Evolutionary conservation across 2,329 filamentous ascomycete species (phyloP).

Genomic region (Ampelomyces quisqualis): DNA sequence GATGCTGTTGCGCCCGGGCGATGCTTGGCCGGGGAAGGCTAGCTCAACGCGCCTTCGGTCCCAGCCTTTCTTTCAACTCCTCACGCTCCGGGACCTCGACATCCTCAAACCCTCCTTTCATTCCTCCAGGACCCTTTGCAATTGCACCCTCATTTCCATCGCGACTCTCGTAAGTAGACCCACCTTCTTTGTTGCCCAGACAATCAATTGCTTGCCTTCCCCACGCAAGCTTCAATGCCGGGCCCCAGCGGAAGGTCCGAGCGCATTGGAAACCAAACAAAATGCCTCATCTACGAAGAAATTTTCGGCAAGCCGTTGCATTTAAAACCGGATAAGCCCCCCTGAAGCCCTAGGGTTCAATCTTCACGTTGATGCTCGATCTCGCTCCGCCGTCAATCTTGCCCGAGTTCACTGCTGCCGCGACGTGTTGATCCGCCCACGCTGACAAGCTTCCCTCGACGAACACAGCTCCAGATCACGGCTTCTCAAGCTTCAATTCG

Average conservation of each 20-base stretch:
- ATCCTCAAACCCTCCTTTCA: constrained; percentile 11
- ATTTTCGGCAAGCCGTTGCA: constrained; percentile 33
- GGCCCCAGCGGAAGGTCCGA: constrained; percentile 31
- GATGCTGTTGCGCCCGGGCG: too few relatives aligned
- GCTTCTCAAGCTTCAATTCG: constrained; percentile 22
- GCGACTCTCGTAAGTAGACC: constrained; percentile 31
- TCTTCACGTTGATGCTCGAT: constrained; percentile 33
- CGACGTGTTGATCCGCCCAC: constrained; percentile 29
- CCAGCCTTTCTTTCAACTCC: constrained; percentile 5
- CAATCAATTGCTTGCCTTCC: constrained; percentile 22
- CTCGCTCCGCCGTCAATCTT: constrained; percentile 28
- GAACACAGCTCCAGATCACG: constrained; percentile 8
- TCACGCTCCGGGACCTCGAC: constrained; percentile 5
- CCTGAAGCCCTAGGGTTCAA: constrained; percentile 13
- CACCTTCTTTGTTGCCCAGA: constrained; percentile 19
- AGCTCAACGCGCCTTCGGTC: constrained; percentile 2
- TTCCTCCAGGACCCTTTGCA: background rate
- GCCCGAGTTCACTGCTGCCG: constrained; percentile 18
- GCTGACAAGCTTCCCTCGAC: constrained; percentile 33
- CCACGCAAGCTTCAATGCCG: constrained; percentile 27
- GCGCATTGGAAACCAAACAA: constrained; percentile 30
- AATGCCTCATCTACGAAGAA: constrained; percentile 42
- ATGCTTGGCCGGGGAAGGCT: constrained; percentile 2
- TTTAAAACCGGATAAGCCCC: constrained; percentile 35
- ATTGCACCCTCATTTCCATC: constrained; percentile 10